These are phyloP conservation scores for Zanthoxylum bungeanum DNA, from an alignment of 345 rosid species.

Conservation along the genomic window DNA sequence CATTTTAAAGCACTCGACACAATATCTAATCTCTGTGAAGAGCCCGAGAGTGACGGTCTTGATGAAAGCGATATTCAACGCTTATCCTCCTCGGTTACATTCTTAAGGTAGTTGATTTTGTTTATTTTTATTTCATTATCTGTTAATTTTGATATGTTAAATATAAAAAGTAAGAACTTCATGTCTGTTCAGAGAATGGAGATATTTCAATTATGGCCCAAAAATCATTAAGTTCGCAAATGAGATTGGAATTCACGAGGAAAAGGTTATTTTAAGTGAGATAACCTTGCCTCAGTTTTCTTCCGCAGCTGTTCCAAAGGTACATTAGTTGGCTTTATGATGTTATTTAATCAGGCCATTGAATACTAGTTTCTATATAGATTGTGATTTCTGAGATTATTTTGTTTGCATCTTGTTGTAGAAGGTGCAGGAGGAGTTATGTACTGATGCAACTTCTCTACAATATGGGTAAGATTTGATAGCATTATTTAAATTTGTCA, in stretches of 20 bases:
- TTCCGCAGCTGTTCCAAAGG: conserved; percentile 69
- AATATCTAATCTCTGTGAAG: conserved; percentile 56
- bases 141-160: neutral
- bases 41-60: conserved; percentile 26
- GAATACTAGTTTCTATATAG: neutral
- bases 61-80: conserved; percentile 39
- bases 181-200: conserved; percentile 55
- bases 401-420: conserved; percentile 21
- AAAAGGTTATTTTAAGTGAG: conserved; percentile 18
- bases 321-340: conserved; percentile 17
- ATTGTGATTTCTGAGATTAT: neutral
- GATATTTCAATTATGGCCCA: conserved; percentile 48
- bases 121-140: neutral
- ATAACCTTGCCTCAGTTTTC: conserved; percentile 77
- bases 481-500: neutral
- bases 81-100: conserved; percentile 52
- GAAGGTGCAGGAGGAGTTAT: conserved; percentile 20
- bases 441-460: conserved; percentile 18
- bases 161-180: neutral
- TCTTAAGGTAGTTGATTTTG: conserved; percentile 51
- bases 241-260: conserved; percentile 24
- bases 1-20: conserved; percentile 56
- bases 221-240: conserved; percentile 48
- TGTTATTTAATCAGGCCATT: neutral
- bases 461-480: conserved; percentile 41